Conservation (phyloP, 305 asterid genomes). For the Fraxinus paxiana region DNA sequence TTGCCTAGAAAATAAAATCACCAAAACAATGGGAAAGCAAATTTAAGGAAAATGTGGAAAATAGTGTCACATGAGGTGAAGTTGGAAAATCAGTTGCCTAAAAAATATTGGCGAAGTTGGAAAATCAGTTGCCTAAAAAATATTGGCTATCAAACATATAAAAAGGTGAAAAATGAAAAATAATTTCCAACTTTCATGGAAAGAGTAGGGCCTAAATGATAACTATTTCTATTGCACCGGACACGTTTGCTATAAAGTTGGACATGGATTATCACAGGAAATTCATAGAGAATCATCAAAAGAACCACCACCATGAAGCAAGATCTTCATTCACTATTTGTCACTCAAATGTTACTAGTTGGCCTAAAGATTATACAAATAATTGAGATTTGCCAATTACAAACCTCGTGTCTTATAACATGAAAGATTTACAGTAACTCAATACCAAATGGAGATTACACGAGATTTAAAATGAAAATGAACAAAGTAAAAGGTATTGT, state of each 20-base stretch:
- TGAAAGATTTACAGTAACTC: conserved; percentile 35
- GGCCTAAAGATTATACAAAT: conserved; percentile 29
- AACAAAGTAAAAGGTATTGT: conserved; percentile 8
- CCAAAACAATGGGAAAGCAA: too few species aligned
- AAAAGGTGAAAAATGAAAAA: too few species aligned
- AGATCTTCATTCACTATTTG: conserved; percentile 20
- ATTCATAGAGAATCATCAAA: not conserved
- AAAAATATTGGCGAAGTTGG: too few species aligned
- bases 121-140: too few species aligned
- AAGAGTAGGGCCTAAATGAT: not conserved
- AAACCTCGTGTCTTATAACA: conserved; percentile 23
- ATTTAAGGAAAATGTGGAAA: too few species aligned
- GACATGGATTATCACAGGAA: not conserved
- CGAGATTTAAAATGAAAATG: conserved; percentile 3
- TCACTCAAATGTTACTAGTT: conserved; percentile 13
- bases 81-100: too few species aligned
- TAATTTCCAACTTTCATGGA: too few species aligned
- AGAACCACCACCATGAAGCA: not conserved
- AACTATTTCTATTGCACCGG: not conserved
- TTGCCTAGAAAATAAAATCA: too few species aligned
- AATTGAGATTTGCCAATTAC: conserved; percentile 24
- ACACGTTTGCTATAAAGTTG: not conserved
- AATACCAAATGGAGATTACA: not conserved
- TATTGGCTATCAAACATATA: too few species aligned
- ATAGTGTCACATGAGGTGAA: too few species aligned